Base-by-base conservation (phyloP, 257 asterid genomes). In the Solanum appendiculatum region DNA sequence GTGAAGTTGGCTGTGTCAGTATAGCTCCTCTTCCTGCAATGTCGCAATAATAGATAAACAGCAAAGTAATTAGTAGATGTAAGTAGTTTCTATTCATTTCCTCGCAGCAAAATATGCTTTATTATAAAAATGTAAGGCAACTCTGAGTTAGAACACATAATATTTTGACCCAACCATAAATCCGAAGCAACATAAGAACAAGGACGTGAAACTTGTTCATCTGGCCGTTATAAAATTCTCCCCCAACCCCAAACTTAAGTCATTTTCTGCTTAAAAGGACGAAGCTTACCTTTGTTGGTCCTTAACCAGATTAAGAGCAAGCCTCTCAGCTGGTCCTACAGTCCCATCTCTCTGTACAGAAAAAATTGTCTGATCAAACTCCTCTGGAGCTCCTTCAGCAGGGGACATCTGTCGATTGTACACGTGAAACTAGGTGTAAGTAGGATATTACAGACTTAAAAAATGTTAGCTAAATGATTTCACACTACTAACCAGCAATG, bases 351-450 rank as follows among this genome's bases (percentile, higher is more conserved):
- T 89, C 86, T 83, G 94, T 86, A 94, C 96, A 14, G 93, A 27
- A 90, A 97, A 97, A 88, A 97, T 93, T 16, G 99, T 95, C 92
- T 97, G 99, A 90, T 97, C 99, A 88, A 97, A 95, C 87, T 97
- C 99, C 85, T 94, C 99, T 0, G 99, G 99, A 86, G 99, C 99
- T 83, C 90, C 96, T 86, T 94, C 98, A 83, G 88, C 89, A 31
- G 99, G 98, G 33, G 98, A 92, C 96, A 95, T 90, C 99, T 97
- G 94, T 89, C 27, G 77, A 82, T 23, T 63, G 70, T 39, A 88
- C 58, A 86, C 72, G 46, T 86, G 6, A 78, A 81, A 21, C 84
- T 36, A 88, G 81, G 34, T 18, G 58, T 63, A 46, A 83, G 37
- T 31, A n/a, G 48, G 85, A 39, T 34, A 27, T 58, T 85, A 75